Percentiles rank a stretch among this genome's conserved stretches.
Conservation (phyloP, 345 rosid genomes). For the Combretum micranthum region DNA sequence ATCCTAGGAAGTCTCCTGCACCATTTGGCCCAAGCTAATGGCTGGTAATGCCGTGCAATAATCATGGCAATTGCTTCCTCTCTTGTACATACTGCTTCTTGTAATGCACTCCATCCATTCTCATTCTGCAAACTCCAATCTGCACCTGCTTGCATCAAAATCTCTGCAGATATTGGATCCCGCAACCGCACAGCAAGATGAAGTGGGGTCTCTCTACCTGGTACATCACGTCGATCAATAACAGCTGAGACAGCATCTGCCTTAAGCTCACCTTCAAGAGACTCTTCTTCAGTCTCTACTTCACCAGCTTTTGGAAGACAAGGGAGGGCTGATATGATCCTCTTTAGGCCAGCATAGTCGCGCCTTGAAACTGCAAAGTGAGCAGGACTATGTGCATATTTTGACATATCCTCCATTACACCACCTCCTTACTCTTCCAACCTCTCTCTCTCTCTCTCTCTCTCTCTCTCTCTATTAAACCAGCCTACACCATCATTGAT, state of each 20-base stretch:
- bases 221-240: conserved; percentile 88
- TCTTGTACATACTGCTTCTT: conserved; percentile 97
- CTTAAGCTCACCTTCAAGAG: conserved; percentile 57
- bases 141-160: conserved; percentile 87
- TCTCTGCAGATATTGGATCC: conserved; percentile 75
- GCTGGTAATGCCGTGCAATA: conserved; percentile 89
- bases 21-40: conserved; percentile 99
- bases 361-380: conserved; percentile 77
- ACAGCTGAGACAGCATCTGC: conserved; percentile 75
- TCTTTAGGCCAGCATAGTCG: conserved; percentile 62
- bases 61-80: conserved; percentile 92
- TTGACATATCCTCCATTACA: conserved; percentile 68
- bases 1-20: conserved; percentile 91
- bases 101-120: conserved; percentile 98
- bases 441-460: conserved; percentile 7
- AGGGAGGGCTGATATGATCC: conserved; percentile 58
- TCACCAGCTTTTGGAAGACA: conserved; percentile 75
- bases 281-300: conserved; percentile 68
- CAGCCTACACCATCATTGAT: background rate
- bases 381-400: conserved; percentile 80
- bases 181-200: conserved; percentile 90
- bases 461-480: background rate
- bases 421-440: background rate
- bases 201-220: conserved; percentile 92
- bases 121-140: conserved; percentile 99